Evolutionary conservation across 371 early-diverging fungal species (phyloP), one percentile per base, ranked within the genome.

Genomic region (Mortierella sp.): DNA sequence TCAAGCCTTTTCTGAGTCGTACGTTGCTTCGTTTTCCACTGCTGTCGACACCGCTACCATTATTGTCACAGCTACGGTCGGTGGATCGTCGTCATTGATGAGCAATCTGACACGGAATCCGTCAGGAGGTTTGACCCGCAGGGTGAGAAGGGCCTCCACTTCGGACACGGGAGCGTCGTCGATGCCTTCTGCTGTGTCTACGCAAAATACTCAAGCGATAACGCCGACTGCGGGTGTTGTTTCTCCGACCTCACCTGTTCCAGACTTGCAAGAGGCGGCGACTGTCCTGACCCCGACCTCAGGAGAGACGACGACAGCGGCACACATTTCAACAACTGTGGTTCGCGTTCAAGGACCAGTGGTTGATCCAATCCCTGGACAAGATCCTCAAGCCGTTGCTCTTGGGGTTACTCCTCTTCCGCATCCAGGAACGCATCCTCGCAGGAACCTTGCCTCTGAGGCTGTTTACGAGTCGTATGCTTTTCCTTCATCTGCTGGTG

Each of bases 1-100:
- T 19, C 71, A 59, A 40, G 78, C 74, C 1, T 77, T 82, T 71
- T 67, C 71, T 31, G 26, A 57, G 3, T 64, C 53, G 11, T 72
- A 54, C 50, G 54, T 59, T 37, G 19, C 34, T 16, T 37, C 21
- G 11, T 16, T 0, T 10, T 5, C 28, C 26, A 55, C 64, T 21
- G 16, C 64, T 5, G 24, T 28, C 3, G 19, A 37, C 54, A 4
- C 48, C 10, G 59, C 6, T 31, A 50, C 21, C 26, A 21, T 5
- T 9, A 26, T 4, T 46, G 21, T 44, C 31, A 31, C 37, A 34
- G 34, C 40, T 13, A 46, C 57, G 13, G 1, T 14, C 44, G 31
- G 37, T 59, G 5, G 72, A 80, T 55, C 75, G 72, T 6, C 34
- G 3, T 31, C 34, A 3, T 16, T 5, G 1, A 13, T 34, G 34